Percentiles rank a stretch among this genome's conserved stretches.
Conservation (phyloP, 1,284 basidiomycete species). For the Sphagnurus paluster region DNA sequence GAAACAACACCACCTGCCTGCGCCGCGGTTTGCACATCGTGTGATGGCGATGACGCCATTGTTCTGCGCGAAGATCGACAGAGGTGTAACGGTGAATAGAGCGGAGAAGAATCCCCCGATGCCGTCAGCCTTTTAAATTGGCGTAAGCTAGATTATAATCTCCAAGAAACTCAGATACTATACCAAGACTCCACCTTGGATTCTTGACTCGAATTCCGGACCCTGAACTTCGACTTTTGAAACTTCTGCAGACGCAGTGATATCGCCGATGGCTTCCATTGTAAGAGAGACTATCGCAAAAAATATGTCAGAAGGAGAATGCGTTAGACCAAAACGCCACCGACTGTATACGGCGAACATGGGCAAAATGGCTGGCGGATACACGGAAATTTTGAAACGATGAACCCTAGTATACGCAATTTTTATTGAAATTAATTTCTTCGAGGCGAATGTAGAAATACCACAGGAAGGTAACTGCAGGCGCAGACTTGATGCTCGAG, state of each 20-base stretch:
- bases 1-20: slow-evolving; percentile 71
- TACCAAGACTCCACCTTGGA: slow-evolving; percentile 84
- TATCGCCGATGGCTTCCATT: slow-evolving; percentile 87
- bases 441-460: slow-evolving; percentile 21
- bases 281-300: slow-evolving; percentile 56
- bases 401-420: slow-evolving; percentile 59
- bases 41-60: slow-evolving; percentile 82
- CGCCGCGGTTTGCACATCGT: slow-evolving; percentile 72
- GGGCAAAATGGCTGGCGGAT: slow-evolving; percentile 81
- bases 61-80: slow-evolving; percentile 84
- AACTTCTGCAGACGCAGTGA: slow-evolving; percentile 84
- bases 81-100: slow-evolving; percentile 78
- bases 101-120: slow-evolving; percentile 75
- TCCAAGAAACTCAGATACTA: slow-evolving; percentile 25
- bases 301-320: background rate
- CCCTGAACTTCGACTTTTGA: slow-evolving; percentile 71
- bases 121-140: slow-evolving; percentile 62
- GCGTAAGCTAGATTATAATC: background rate
- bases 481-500: slow-evolving; percentile 61
- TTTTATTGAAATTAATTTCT: background rate
- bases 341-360: slow-evolving; percentile 80
- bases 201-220: slow-evolving; percentile 73
- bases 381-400: slow-evolving; percentile 77
- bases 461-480: slow-evolving; percentile 82
- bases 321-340: slow-evolving; percentile 16